Evolutionary conservation across 257 asterid species (phyloP).

Genomic region (Gentiana dahurica): DNA sequence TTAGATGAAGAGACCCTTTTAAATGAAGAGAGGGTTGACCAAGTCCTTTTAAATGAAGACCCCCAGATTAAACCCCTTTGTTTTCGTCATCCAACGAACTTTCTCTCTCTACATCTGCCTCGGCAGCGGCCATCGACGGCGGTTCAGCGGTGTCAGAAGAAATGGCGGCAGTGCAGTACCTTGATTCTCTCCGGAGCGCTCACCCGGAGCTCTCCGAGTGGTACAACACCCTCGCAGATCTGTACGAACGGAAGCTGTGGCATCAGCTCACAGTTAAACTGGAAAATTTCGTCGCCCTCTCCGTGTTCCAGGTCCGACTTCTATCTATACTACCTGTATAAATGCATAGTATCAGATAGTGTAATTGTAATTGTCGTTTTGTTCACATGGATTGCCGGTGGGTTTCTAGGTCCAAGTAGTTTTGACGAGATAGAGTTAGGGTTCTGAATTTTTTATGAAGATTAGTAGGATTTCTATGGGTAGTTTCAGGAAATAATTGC

Average conservation of each 20-base stretch:
- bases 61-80: too few species aligned
- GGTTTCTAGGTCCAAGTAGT: conserved; percentile 6
- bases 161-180: conserved; percentile 83
- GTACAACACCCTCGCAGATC: conserved; percentile 80
- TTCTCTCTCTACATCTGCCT: not conserved
- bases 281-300: conserved; percentile 88
- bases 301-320: conserved; percentile 65
- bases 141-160: conserved; percentile 7
- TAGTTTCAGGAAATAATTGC: not conserved
- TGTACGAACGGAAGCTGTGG: conserved; percentile 96
- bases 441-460: not conserved
- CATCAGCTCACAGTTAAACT: conserved; percentile 94
- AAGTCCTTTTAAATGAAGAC: too few species aligned
- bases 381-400: not conserved
- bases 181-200: conserved; percentile 50
- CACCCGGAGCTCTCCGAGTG: conserved; percentile 95
- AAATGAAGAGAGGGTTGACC: too few species aligned
- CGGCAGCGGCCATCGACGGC: not conserved
- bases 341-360: not conserved
- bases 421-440: conserved; percentile 3
- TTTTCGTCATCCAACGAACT: not conserved
- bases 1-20: too few species aligned
- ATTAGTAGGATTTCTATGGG: not conserved
- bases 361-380: not conserved
- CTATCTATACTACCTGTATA: not conserved